These are phyloP conservation scores for Linum usitatissimum DNA, from an alignment of 345 rosid species.

Conservation along the genomic window DNA sequence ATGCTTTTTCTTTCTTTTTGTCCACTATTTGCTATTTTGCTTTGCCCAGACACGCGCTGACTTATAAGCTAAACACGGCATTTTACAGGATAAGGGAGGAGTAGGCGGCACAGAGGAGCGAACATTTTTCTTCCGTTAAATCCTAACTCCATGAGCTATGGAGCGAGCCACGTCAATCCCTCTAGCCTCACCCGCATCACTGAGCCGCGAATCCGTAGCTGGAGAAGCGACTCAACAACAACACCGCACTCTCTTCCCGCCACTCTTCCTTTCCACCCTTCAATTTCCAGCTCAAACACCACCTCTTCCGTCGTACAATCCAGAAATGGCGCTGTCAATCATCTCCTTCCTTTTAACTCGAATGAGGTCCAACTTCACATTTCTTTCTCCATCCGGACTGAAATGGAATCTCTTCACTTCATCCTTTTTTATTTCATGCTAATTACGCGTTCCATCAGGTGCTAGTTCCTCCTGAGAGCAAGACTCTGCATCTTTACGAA, in stretches of 20 bases:
- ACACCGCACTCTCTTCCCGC: neutral
- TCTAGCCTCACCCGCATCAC: neutral
- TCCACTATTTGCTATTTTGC: too few species aligned
- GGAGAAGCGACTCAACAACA: neutral
- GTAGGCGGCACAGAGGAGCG: neutral
- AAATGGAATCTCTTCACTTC: neutral
- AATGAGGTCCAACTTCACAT: constrained; percentile 30
- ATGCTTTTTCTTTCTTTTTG: too few species aligned
- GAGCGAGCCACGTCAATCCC: neutral
- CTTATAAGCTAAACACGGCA: neutral
- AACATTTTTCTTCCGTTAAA: neutral
- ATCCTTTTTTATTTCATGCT: neutral
- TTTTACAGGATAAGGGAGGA: neutral
- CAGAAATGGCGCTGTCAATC: constrained; percentile 9
- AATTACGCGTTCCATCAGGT: constrained; percentile 29
- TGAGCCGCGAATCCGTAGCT: neutral
- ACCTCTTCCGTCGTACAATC: neutral
- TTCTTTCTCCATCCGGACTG: neutral
- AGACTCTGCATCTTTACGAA: constrained; percentile 62
- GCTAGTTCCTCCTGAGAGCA: constrained; percentile 68
- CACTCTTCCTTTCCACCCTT: neutral
- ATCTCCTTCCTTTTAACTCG: constrained; percentile 47
- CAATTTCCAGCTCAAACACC: neutral
- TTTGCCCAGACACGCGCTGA: too few species aligned
- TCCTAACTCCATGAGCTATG: neutral